Percentiles rank a stretch among this genome's conserved stretches.
These are phyloP conservation scores for Aspergillus oerlinghausenensis DNA, from an alignment of 2,329 filamentous ascomycete genomes.

Conservation along the genomic window DNA sequence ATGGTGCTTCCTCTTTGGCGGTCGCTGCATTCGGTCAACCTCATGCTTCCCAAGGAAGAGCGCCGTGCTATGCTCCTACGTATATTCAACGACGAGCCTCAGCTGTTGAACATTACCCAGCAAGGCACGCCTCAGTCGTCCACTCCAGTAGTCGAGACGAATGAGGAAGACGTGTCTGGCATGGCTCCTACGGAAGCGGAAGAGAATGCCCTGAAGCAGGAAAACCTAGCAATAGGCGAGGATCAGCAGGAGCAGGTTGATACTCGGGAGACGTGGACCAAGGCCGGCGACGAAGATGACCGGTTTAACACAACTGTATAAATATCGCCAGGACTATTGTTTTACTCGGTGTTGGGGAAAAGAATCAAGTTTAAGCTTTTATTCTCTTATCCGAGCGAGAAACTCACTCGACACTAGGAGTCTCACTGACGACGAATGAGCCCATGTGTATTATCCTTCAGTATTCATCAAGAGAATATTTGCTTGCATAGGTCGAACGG, in stretches of 20 bases:
- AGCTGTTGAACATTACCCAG: conserved; percentile 62
- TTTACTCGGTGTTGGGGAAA: not conserved
- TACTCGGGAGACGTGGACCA: conserved; percentile 40
- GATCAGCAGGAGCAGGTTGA: conserved; percentile 40
- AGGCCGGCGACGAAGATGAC: conserved; percentile 44
- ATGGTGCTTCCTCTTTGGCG: conserved; percentile 94
- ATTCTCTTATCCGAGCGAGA: too few relatives aligned
- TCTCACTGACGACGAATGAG: not conserved
- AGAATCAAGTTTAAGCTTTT: not conserved
- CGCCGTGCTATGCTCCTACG: conserved; percentile 85
- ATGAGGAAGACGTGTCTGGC: conserved; percentile 10
- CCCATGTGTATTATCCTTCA: not conserved
- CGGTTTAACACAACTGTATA: conserved; percentile 46
- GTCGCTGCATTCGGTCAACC: conserved; percentile 83
- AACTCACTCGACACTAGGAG: too few relatives aligned
- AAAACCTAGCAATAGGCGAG: conserved; percentile 37
- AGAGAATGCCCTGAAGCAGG: conserved; percentile 33
- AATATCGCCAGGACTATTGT: conserved; percentile 1
- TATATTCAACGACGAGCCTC: conserved; percentile 83
- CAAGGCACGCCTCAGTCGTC: conserved; percentile 11
- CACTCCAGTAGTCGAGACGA: conserved; percentile 10
- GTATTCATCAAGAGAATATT: too few relatives aligned
- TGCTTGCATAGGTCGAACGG: too few relatives aligned
- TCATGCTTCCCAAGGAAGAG: conserved; percentile 98
- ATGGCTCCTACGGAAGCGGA: conserved; percentile 24